phyloP scores from a whole-genome alignment of 2,329 filamentous ascomycete genomes.

The Davidsoniella neocaledoniae region DNA sequence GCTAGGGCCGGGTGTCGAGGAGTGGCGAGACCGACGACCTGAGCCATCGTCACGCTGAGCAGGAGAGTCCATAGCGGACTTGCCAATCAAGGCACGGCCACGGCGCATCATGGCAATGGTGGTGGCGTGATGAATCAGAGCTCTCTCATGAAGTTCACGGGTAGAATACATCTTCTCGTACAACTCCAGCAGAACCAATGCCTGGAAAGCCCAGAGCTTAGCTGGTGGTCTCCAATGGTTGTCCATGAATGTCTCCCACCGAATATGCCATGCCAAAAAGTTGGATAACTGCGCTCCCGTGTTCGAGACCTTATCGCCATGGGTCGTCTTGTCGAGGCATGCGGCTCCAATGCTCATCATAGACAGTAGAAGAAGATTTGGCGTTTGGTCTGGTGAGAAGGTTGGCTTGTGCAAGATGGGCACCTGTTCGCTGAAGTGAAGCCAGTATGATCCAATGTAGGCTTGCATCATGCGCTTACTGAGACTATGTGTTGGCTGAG shows the following conservation, averaged over 20 bases:
- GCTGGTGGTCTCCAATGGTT: constrained; percentile 77
- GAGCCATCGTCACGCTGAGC: constrained; percentile 46
- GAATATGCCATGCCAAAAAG: constrained; percentile 81
- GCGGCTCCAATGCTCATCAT: constrained; percentile 89
- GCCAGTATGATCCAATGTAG: constrained; percentile 88
- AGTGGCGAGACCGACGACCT: constrained; percentile 35
- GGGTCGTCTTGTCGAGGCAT: constrained; percentile 65
- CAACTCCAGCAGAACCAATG: constrained; percentile 70
- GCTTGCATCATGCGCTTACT: constrained; percentile 91
- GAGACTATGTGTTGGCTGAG: constrained; percentile 46
- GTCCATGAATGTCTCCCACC: constrained; percentile 93
- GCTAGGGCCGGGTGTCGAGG: constrained; percentile 42
- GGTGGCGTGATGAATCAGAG: constrained; percentile 91
- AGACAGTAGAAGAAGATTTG: constrained; percentile 66
- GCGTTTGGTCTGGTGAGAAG: constrained; percentile 74
- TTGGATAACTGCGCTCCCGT: constrained; percentile 71
- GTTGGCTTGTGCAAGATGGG: constrained; percentile 91
- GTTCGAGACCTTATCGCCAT: constrained; percentile 56
- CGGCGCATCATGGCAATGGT: constrained; percentile 90
- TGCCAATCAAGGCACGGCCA: constrained; percentile 77
- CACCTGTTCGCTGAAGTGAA: constrained; percentile 83
- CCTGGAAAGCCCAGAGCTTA: constrained; percentile 92
- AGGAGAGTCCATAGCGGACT: constrained; percentile 66
- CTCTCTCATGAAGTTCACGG: constrained; percentile 75
- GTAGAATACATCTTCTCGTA: constrained; percentile 99